Percentiles rank a stretch among this genome's conserved stretches.
phyloP scores from a whole-genome alignment of 202 grass and related monocot species.

The Carex sylvatica region DNA sequence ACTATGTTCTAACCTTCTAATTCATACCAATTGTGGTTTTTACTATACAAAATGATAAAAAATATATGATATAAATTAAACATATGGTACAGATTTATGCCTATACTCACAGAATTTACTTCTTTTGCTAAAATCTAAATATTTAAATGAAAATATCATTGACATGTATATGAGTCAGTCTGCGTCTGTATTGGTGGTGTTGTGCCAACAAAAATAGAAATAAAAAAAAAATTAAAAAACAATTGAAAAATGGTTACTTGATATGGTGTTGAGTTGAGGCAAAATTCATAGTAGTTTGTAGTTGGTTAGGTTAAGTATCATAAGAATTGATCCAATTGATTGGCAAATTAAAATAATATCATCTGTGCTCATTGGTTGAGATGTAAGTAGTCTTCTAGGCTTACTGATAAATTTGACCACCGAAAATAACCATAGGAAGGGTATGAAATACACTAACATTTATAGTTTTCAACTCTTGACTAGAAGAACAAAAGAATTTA shows the following conservation, averaged over 20 bases:
- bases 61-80: not conserved
- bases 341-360: not conserved
- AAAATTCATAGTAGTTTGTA: too few relatives aligned
- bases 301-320: not conserved
- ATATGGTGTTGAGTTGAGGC: too few relatives aligned
- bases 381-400: not conserved
- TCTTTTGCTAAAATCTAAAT: not conserved
- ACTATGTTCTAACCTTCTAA: not conserved
- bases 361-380: not conserved
- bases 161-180: not conserved
- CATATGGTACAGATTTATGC: not conserved
- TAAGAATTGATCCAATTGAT: not conserved
- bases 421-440: not conserved
- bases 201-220: not conserved
- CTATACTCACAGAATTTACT: not conserved
- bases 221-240: too few relatives aligned
- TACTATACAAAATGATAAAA: not conserved
- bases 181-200: not conserved
- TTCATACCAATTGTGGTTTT: not conserved
- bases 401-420: not conserved
- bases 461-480: not conserved
- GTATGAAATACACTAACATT: not conserved
- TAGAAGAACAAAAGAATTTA: not conserved
- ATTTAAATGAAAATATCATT: not conserved
- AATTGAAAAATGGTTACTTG: too few relatives aligned